phyloP scores from a whole-genome alignment of 2,329 filamentous ascomycete genomes.

The Tolypocladium capitatum region DNA sequence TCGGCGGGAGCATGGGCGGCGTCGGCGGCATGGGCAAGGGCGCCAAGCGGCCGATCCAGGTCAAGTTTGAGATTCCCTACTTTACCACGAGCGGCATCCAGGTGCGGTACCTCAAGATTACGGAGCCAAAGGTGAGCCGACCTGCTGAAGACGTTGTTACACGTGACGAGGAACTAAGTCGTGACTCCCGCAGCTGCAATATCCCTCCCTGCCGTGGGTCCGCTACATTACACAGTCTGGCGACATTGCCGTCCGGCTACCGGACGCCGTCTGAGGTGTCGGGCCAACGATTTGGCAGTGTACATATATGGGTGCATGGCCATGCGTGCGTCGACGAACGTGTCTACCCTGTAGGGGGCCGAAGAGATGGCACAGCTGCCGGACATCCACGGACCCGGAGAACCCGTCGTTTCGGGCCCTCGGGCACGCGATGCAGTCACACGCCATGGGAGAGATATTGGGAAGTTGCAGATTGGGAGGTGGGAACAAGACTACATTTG shows the following conservation, averaged over 20 bases:
- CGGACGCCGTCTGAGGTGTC: slow-evolving; percentile 60
- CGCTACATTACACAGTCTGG: slow-evolving; percentile 97
- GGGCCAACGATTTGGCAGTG: neutral
- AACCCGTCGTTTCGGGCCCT: neutral
- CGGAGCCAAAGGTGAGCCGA: slow-evolving; percentile 80
- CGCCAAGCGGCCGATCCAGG: slow-evolving; percentile 85
- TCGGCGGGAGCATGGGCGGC: slow-evolving; percentile 93
- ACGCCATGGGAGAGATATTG: neutral
- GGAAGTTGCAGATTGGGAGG: neutral
- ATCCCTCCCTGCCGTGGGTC: slow-evolving; percentile 93
- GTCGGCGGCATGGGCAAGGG: slow-evolving; percentile 67
- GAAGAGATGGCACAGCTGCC: neutral
- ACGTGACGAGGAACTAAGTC: too few species aligned
- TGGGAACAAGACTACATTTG: neutral
- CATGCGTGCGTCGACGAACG: neutral
- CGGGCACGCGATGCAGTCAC: neutral
- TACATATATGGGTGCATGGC: neutral
- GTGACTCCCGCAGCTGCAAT: slow-evolving; percentile 60
- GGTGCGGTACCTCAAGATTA: slow-evolving; percentile 97
- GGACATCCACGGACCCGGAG: neutral
- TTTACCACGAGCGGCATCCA: slow-evolving; percentile 99
- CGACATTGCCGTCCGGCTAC: slow-evolving; percentile 82
- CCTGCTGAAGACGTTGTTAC: slow-evolving; percentile 1
- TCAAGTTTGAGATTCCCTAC: slow-evolving; percentile 99
- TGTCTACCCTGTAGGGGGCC: neutral